Base-by-base conservation (phyloP, 129 eudicot genomes). In the Dittrichia graveolens region DNA sequence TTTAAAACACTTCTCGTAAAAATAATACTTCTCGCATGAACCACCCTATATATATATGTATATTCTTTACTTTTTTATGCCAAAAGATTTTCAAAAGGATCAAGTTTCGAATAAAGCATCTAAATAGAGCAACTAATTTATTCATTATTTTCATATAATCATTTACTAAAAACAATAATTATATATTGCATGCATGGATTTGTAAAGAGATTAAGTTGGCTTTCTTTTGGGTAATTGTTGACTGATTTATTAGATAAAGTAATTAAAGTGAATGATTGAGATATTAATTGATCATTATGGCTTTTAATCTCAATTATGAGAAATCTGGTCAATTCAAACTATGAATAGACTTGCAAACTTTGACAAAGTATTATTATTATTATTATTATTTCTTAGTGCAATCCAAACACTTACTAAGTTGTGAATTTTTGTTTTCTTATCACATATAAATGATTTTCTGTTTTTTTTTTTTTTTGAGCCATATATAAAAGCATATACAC, bases 111-210 rank as follows among this genome's bases (percentile, higher is more conserved):
- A 55, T 56, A 71, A 13, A 55, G 2, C 7, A 40, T 69, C 10
- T 8, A 2, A 38, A 8, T 56, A 16, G 53, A 54, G 11, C 15
- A 44, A 11, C 47, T 38, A 24, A 24, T 24, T 69, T n/a, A 37
- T 14, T 15, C 6, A 2, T 39, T 12, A 43, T n/a, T 40, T 75
- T 41, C 18, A n/a, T 40, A 0, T 52, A 31, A 43, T 45, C 7
- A 72, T 24, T 24, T 70, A 40, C 38, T 44, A 57, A 8, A 12
- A 64, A 41, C 39, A 47, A 24, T 43, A 13, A 35, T 15, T 45
- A 52, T 15, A 31, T 53, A 65, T 65, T 75, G 57, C 65, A 64
- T 75, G 72, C 48, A 55, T 75, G 79, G 72, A 65, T 75, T 54
- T 54, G 73, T 57, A 75, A 65, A 65, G 48, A 61, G 31, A 61